phyloP scores from a whole-genome alignment of 495 filamentous ascomycete species.

The Penicillium taxi region DNA sequence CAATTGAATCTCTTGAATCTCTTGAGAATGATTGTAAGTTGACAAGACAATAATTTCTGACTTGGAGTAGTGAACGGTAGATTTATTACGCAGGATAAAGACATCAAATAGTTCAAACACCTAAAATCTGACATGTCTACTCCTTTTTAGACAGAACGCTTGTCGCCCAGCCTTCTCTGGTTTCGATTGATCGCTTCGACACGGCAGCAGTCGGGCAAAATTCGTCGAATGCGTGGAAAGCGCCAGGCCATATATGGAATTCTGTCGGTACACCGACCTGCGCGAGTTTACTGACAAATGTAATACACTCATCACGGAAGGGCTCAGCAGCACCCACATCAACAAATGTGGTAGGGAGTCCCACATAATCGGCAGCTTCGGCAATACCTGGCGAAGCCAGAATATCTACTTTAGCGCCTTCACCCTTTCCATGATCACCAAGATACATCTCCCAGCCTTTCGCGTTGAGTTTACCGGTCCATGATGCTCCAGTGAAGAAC shows the following conservation, averaged over 20 bases:
- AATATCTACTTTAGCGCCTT: background rate
- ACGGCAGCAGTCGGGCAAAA: no score
- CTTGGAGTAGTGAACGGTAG: no score
- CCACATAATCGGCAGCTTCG: background rate
- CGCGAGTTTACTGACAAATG: background rate
- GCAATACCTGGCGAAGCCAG: background rate
- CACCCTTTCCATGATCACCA: background rate
- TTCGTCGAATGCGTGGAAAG: background rate
- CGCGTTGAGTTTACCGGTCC: background rate
- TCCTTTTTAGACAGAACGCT: no score
- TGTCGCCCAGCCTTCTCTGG: no score
- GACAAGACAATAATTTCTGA: no score
- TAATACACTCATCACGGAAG: slow-evolving; percentile 1
- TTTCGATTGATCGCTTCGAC: no score
- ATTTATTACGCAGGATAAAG: no score
- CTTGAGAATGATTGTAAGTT: no score
- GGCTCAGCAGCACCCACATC: background rate
- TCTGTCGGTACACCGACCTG: background rate
- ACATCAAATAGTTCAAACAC: no score
- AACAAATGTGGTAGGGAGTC: background rate
- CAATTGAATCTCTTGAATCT: no score
- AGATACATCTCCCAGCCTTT: background rate
- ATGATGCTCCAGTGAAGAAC: background rate
- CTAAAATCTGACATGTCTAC: no score
- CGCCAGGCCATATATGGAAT: background rate